phyloP scores from a whole-genome alignment of 2,329 filamentous ascomycete species.

The Clarireedia sp. region DNA sequence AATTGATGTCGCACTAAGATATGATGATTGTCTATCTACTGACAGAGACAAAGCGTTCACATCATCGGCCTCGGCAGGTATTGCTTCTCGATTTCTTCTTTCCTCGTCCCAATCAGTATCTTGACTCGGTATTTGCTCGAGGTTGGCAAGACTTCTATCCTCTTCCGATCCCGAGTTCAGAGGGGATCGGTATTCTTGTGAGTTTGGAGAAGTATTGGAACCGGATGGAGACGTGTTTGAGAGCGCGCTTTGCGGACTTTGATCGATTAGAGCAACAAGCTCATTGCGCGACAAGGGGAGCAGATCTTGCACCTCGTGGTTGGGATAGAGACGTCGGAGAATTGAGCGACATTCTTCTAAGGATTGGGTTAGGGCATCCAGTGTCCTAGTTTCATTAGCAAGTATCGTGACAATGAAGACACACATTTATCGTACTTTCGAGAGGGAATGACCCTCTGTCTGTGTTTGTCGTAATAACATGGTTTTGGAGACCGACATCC shows the following conservation, averaged over 20 bases:
- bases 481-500: constrained; percentile 73
- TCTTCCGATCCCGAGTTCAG: constrained; percentile 42
- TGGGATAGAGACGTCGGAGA: constrained; percentile 54
- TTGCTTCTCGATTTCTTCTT: constrained; percentile 43
- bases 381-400: constrained; percentile 36
- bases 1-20: constrained; percentile 67
- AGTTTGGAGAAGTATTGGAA: constrained; percentile 43
- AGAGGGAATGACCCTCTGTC: constrained; percentile 68
- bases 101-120: constrained; percentile 63
- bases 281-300: constrained; percentile 50
- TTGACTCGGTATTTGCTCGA: constrained; percentile 62
- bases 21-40: constrained; percentile 54
- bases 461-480: constrained; percentile 75
- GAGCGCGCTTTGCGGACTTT: constrained; percentile 26
- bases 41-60: constrained; percentile 58
- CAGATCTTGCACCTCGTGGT: constrained; percentile 43
- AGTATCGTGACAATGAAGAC: constrained; percentile 9
- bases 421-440: constrained; percentile 50
- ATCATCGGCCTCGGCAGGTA: constrained; percentile 60
- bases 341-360: constrained; percentile 59
- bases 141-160: constrained; percentile 36
- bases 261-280: constrained; percentile 48
- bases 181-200: constrained; percentile 42
- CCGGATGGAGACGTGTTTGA: constrained; percentile 45
- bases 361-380: constrained; percentile 56